Evolutionary conservation across 805 yeast genomes (phyloP).

Genomic region (Wickerhamomyces hampshirensis): DNA sequence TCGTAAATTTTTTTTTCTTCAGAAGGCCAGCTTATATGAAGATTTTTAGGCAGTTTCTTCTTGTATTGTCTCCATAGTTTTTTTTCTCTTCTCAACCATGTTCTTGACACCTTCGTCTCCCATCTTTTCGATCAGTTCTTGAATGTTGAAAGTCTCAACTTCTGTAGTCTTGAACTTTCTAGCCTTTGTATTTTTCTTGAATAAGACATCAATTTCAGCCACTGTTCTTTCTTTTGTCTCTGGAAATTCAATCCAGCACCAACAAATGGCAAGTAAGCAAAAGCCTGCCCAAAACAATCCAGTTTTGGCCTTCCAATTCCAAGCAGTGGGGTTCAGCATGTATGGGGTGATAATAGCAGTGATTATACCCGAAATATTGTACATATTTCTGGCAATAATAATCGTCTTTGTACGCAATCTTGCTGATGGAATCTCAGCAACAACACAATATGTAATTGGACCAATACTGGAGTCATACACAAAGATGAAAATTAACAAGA

Average conservation of each 20-base stretch:
- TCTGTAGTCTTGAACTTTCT: constrained; percentile 27
- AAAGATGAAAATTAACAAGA: constrained; percentile 26
- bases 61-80: no score
- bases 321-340: constrained; percentile 41
- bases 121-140: constrained; percentile 16
- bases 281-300: constrained; percentile 41
- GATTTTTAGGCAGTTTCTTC: no score
- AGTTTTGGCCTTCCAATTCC: constrained; percentile 40
- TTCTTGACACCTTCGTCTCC: constrained; percentile 15
- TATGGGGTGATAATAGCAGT: constrained; percentile 38
- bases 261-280: constrained; percentile 27
- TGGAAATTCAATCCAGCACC: constrained; percentile 49
- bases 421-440: constrained; percentile 37
- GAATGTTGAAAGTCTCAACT: constrained; percentile 18
- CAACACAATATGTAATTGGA: constrained; percentile 35
- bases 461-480: constrained; percentile 36
- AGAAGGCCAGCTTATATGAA: no score
- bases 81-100: constrained; percentile 9
- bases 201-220: constrained; percentile 53
- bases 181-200: constrained; percentile 28
- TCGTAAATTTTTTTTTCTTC: no score
- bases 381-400: constrained; percentile 28
- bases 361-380: constrained; percentile 30
- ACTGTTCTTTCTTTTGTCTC: constrained; percentile 51
- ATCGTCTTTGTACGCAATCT: constrained; percentile 36